These are phyloP conservation scores for Beauveria sp. DNA, from an alignment of 2,329 filamentous ascomycete genomes.

Conservation along the genomic window DNA sequence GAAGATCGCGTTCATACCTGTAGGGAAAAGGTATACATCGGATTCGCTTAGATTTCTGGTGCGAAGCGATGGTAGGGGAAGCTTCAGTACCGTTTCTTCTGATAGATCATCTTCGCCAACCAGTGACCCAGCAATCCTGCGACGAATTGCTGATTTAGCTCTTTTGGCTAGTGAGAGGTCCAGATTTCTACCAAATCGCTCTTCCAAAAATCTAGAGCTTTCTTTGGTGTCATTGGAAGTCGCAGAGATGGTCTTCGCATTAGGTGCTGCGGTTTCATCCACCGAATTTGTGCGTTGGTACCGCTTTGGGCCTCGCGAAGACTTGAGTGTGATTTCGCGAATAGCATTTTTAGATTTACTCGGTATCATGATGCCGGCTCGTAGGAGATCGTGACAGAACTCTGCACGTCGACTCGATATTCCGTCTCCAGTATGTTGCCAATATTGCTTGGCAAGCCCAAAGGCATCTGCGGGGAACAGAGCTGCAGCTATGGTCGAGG, in stretches of 20 bases:
- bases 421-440: constrained; percentile 94
- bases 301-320: constrained; percentile 65
- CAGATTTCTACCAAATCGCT: constrained; percentile 88
- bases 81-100: constrained; percentile 17
- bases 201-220: constrained; percentile 76
- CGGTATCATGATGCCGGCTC: constrained; percentile 52
- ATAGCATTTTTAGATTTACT: constrained; percentile 20
- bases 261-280: constrained; percentile 22
- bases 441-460: constrained; percentile 80
- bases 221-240: constrained; percentile 40
- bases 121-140: constrained; percentile 82
- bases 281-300: constrained; percentile 58
- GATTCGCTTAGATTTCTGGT: constrained; percentile 66
- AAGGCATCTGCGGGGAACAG: constrained; percentile 63
- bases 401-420: constrained; percentile 86
- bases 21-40: constrained; percentile 83
- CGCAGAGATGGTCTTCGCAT: constrained; percentile 27
- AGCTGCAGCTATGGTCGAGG: constrained; percentile 59
- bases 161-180: constrained; percentile 70
- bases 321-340: constrained; percentile 25
- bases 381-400: constrained; percentile 72
- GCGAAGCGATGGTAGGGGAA: constrained; percentile 33
- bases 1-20: constrained; percentile 94
- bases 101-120: constrained; percentile 57
- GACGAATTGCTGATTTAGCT: constrained; percentile 77